Conservation (phyloP, 2,329 filamentous ascomycete genomes). For the Cryphonectria radicalis region DNA sequence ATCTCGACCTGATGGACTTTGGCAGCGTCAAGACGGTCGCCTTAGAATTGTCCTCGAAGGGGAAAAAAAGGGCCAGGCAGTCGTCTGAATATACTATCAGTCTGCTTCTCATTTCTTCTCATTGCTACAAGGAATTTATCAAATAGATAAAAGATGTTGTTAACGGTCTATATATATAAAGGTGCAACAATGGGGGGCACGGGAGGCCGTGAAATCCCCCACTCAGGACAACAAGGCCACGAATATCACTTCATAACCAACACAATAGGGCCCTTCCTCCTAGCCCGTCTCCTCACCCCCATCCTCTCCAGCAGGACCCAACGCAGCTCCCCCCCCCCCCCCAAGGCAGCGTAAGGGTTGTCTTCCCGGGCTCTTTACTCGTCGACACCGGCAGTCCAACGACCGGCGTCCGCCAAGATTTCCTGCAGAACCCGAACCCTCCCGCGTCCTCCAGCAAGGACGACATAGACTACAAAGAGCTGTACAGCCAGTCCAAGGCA, state of each 20-base stretch:
- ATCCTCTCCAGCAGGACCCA: constrained; percentile 31
- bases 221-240: constrained; percentile 29
- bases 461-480: constrained; percentile 13
- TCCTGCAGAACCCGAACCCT: constrained; percentile 6
- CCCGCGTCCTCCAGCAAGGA: no score
- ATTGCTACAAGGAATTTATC: not conserved
- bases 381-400: constrained; percentile 32
- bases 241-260: constrained; percentile 35
- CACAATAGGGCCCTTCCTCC: constrained; percentile 28
- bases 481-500: constrained; percentile 33
- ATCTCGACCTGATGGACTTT: constrained; percentile 33
- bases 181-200: constrained; percentile 34
- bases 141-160: not conserved
- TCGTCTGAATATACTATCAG: constrained; percentile 32
- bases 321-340: constrained; percentile 16
- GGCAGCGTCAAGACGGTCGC: constrained; percentile 29
- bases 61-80: constrained; percentile 20
- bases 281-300: constrained; percentile 32
- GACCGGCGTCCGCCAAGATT: constrained; percentile 30
- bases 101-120: not conserved
- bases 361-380: constrained; percentile 33
- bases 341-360: constrained; percentile 31
- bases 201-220: constrained; percentile 31
- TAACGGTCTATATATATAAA: not conserved
- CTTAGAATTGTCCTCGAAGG: constrained; percentile 25